These are phyloP conservation scores for Linnemannia elongata DNA, from an alignment of 192 early-diverging fungal genomes.

Conservation along the genomic window DNA sequence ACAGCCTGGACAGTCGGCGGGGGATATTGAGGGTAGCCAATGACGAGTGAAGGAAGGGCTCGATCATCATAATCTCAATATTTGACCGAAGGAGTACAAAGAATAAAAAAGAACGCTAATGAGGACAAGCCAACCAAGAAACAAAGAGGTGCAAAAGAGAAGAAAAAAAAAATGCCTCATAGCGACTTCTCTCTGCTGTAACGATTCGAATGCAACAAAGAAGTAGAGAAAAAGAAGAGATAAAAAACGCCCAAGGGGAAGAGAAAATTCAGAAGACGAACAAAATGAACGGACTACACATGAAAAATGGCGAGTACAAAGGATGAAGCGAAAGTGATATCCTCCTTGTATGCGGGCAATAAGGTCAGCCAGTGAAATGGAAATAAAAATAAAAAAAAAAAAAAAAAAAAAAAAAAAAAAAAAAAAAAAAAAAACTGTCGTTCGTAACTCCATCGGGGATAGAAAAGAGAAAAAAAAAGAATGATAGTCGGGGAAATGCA, in stretches of 20 bases:
- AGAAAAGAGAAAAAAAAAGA: conserved; percentile 5
- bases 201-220: neutral
- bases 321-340: neutral
- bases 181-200: neutral
- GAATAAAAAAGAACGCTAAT: conserved; percentile 4
- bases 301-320: neutral
- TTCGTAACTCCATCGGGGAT: conserved; percentile 4
- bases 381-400: neutral
- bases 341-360: neutral
- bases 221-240: neutral
- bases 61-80: conserved; percentile 1
- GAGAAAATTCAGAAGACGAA: neutral
- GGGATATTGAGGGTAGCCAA: neutral
- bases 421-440: neutral
- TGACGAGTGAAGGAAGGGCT: neutral
- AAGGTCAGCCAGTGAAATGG: neutral
- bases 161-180: neutral
- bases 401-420: too few relatives aligned
- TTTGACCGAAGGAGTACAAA: conserved; percentile 2
- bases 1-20: conserved; percentile 1
- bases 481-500: neutral
- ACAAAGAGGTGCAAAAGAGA: neutral
- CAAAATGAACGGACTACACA: conserved; percentile 1
- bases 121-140: neutral
- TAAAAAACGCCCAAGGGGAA: neutral